These are phyloP conservation scores for Diutina rugosa DNA, from an alignment of 1,139 yeast species.

Conservation along the genomic window DNA sequence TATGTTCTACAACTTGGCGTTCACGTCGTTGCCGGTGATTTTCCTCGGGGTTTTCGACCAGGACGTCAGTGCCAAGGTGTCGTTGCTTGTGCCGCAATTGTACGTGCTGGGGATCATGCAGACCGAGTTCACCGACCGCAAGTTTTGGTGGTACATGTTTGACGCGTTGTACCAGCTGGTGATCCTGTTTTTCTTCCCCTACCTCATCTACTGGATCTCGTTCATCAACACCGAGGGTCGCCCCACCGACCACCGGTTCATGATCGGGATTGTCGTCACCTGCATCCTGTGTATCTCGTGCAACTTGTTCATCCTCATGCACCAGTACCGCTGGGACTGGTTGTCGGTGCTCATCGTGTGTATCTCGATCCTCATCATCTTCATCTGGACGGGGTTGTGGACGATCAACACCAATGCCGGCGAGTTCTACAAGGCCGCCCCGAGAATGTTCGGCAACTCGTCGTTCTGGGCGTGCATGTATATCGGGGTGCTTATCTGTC, in stretches of 20 bases:
- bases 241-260: slow-evolving; percentile 69
- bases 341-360: slow-evolving; percentile 47
- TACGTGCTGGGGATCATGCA: slow-evolving; percentile 78
- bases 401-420: slow-evolving; percentile 43
- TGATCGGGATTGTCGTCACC: slow-evolving; percentile 74
- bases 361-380: slow-evolving; percentile 55
- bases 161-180: slow-evolving; percentile 88
- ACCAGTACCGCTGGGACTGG: slow-evolving; percentile 95
- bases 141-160: slow-evolving; percentile 73
- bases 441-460: slow-evolving; percentile 51
- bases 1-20: slow-evolving; percentile 88
- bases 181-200: slow-evolving; percentile 80
- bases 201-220: slow-evolving; percentile 42
- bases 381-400: slow-evolving; percentile 90
- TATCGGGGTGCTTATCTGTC: slow-evolving; percentile 57
- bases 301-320: slow-evolving; percentile 64
- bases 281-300: slow-evolving; percentile 71
- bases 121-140: slow-evolving; percentile 64
- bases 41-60: slow-evolving; percentile 87
- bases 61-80: slow-evolving; percentile 74
- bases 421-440: slow-evolving; percentile 64
- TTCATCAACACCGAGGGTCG: slow-evolving; percentile 53
- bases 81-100: slow-evolving; percentile 80
- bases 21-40: slow-evolving; percentile 88
- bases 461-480: slow-evolving; percentile 76